Base-by-base conservation (phyloP, 805 yeast genomes). In the Barnettozyma botsteinii region DNA sequence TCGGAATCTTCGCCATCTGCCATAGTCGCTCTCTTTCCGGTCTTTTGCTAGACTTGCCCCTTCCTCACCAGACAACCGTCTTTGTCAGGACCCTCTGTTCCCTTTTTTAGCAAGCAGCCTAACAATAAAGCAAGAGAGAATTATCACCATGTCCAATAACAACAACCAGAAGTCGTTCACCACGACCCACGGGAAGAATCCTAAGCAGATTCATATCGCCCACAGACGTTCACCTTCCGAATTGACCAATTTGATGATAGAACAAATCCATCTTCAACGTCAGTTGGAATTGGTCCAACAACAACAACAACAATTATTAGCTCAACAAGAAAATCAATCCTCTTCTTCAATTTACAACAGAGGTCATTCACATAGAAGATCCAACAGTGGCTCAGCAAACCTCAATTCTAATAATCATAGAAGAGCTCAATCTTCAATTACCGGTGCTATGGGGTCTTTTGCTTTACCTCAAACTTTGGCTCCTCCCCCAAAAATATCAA, bases 191-290 rank as follows among this genome's bases (percentile, higher is more conserved):
- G 65, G 60, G 30, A 67, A 67, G 44, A 61, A 61, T 41, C 81
- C 83, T 29, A 73, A 74, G 50, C 77, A 77, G 45, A 70, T 93
- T 45, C 94, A 88, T 64, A 88, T 91, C 49, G 98, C 98, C n/a
- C 98, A 93, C 56, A 77, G 98, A 56, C 75, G 96, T 45, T 84
- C 97, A 3, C 97, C 97, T n/a, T 79, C 89, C 51, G 98, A 93
- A 60, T 70, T 93, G 59, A 91, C 98, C 3, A 84, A 83, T 40
- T 69, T 91, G 49, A 91, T 91, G 96, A 71, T 86, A 54, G 98
- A 91, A 63, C 94, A 85, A 57, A 77, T 84, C 59, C 80, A 69
- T 25, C 71, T 93, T 43, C 97, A 93, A 62, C 88, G 91, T 53
- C 97, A 91, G 59, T 72, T 89, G 66, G 97, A 93, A 53, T 70